Percentiles rank a stretch among this genome's conserved stretches.
Evolutionary conservation across 1,139 yeast genomes (phyloP).

Genomic region (Magnusiomyces tetraspermus): DNA sequence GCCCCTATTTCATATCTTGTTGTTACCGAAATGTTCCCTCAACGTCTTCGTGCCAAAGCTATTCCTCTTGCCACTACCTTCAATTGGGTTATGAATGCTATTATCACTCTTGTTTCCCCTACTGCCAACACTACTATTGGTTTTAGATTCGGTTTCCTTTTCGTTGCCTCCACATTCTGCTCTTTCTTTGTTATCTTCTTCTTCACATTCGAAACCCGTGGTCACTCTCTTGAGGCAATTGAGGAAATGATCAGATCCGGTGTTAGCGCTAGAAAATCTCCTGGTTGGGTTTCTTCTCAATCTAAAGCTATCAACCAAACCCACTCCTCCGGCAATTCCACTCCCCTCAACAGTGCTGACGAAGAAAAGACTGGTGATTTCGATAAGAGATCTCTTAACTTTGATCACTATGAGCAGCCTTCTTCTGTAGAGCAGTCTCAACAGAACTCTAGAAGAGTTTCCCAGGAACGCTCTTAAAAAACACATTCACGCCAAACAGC

Average conservation of each 20-base stretch:
- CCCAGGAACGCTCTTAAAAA: too few relatives aligned
- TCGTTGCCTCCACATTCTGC: slow-evolving; percentile 49
- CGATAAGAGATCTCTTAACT: background rate
- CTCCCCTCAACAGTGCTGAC: slow-evolving; percentile 1
- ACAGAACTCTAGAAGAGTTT: background rate
- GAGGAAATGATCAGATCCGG: slow-evolving; percentile 42
- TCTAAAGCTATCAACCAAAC: background rate
- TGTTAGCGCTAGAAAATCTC: slow-evolving; percentile 29
- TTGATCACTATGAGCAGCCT: background rate
- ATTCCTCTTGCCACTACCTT: slow-evolving; percentile 39
- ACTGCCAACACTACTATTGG: slow-evolving; percentile 48
- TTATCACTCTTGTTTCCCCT: slow-evolving; percentile 66
- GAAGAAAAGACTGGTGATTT: background rate
- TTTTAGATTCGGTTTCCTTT: slow-evolving; percentile 32
- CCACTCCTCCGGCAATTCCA: background rate
- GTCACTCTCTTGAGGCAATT: slow-evolving; percentile 67
- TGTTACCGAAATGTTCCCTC: slow-evolving; percentile 69
- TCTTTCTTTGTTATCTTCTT: slow-evolving; percentile 57
- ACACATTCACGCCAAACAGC: too few relatives aligned
- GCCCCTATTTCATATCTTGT: slow-evolving; percentile 77
- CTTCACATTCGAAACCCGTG: slow-evolving; percentile 65
- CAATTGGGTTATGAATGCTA: slow-evolving; percentile 33
- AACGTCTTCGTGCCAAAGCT: slow-evolving; percentile 70
- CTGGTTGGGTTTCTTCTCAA: slow-evolving; percentile 1
- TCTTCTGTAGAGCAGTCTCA: background rate